Percentiles rank a stretch among this genome's conserved stretches.
phyloP scores from a whole-genome alignment of 805 yeast species.

The Candida montana region DNA sequence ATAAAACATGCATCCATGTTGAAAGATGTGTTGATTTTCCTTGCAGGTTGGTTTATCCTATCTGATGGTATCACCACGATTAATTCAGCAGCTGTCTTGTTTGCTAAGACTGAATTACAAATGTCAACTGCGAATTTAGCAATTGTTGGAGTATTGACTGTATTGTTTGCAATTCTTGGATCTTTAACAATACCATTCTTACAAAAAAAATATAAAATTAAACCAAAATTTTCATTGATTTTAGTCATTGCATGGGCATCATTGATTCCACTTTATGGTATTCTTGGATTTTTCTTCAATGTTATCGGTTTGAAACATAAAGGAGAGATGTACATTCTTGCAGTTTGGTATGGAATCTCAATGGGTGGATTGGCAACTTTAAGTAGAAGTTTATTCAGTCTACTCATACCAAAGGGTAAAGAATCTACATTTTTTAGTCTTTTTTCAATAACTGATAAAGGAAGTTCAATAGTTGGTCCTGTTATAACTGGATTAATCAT shows the following conservation, averaged over 20 bases:
- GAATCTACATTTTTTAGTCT: conserved; percentile 74
- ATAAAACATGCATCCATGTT: conserved; percentile 54
- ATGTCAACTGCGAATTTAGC: conserved; percentile 68
- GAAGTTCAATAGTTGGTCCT: conserved; percentile 73
- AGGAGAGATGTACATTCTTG: conserved; percentile 64
- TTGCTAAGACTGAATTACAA: conserved; percentile 63
- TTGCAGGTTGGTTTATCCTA: conserved; percentile 71
- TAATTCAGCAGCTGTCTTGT: conserved; percentile 71
- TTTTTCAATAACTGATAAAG: conserved; percentile 75
- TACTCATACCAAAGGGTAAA: conserved; percentile 68
- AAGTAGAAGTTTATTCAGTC: conserved; percentile 60
- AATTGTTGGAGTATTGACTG: conserved; percentile 57
- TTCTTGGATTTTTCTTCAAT: conserved; percentile 54
- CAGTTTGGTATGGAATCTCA: conserved; percentile 71
- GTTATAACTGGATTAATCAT: conserved; percentile 65
- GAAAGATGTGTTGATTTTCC: conserved; percentile 59
- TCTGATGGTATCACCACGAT: conserved; percentile 75
- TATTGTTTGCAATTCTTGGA: conserved; percentile 63
- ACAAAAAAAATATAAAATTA: conserved; percentile 30
- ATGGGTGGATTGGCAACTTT: conserved; percentile 70
- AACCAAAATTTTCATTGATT: conserved; percentile 46
- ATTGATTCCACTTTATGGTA: conserved; percentile 66
- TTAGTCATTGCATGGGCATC: conserved; percentile 55
- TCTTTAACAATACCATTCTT: conserved; percentile 52
- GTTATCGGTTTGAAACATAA: conserved; percentile 54